Evolutionary conservation across 352 stramenopile species (phyloP), one percentile per base, ranked within the genome.

Genomic region (Albugo laibachii): DNA sequence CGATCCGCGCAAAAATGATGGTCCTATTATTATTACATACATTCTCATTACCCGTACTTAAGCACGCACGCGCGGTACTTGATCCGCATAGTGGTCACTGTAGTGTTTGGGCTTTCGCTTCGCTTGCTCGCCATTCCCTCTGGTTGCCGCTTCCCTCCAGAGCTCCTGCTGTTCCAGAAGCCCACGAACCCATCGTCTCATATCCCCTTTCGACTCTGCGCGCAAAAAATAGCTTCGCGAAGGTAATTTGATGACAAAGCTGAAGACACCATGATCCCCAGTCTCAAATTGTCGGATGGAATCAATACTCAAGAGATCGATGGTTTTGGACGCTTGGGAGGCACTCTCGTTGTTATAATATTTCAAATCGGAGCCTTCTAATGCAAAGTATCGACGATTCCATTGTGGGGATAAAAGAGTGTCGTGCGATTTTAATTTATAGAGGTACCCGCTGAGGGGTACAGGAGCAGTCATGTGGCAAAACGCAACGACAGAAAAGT

Each of bases 171-270:
- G 78, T 36, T 88, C 75, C 34, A 66, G 68, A 36, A 92, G 72
- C 0, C 75, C 73, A 15, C 76, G 71, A 19, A 87, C 78, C 75
- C 75, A 92, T 12, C 74, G 73, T 56, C 87, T 92, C 73, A 92
- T 85, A 61, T 92, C 78, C 38, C 75, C 75, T 48, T 92, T 86
- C 50, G 59, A 74, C 38, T 88, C 75, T 20, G 78, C 66, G 6
- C 77, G 69, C 27, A 91, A 45, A 40, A 91, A 87, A 54, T 83
- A 91, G 52, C 65, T 84, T 11, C 78, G 68, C 20, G 74, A 59
- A 0, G 69, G 66, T 3, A 68, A 80, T 57, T 92, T 85, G 55
- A 87, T 50, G 11, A 88, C 69, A 35, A 88, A 87, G 50, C 73
- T 80, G 49, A 62, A 87, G 19, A 83, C 68, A 27, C 76, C 76